Conservation (phyloP, 2,329 filamentous ascomycete species). For the Fusarium foetens region DNA sequence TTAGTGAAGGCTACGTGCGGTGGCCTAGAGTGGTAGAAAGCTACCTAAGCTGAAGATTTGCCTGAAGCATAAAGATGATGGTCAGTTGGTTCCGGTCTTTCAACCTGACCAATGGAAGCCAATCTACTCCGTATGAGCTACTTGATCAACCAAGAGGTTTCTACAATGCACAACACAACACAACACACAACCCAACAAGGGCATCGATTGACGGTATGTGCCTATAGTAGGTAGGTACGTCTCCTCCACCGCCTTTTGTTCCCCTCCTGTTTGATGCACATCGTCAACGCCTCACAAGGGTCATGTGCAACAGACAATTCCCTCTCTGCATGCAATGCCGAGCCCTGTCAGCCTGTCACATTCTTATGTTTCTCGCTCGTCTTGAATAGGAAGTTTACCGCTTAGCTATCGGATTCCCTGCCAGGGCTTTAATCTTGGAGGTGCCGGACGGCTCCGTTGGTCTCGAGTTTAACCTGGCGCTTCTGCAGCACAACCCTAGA, state of each 20-base stretch:
- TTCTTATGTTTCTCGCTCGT: slow-evolving; percentile 10
- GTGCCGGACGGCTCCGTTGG: slow-evolving; percentile 18
- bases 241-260: slow-evolving; percentile 35
- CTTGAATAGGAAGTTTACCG: slow-evolving; percentile 9
- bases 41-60: not conserved
- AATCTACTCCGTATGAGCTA: not conserved
- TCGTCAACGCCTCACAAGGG: slow-evolving; percentile 28
- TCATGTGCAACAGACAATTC: slow-evolving; percentile 36
- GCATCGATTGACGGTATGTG: slow-evolving; percentile 12
- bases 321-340: slow-evolving; percentile 16
- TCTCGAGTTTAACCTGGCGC: not conserved
- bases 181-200: not conserved
- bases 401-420: not conserved
- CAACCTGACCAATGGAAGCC: slow-evolving; percentile 14
- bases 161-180: slow-evolving; percentile 21
- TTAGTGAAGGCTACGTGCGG: not conserved
- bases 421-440: slow-evolving; percentile 6
- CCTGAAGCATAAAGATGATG: slow-evolving; percentile 21
- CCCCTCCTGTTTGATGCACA: slow-evolving; percentile 14
- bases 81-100: not conserved
- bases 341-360: slow-evolving; percentile 12
- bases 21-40: not conserved
- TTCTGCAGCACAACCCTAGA: not conserved
- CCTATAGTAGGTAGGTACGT: not conserved
- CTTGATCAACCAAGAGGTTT: slow-evolving; percentile 15